Percentiles rank a stretch among this genome's conserved stretches.
These are phyloP conservation scores for Backusella circina DNA, from an alignment of 192 early-diverging fungal genomes.

Conservation along the genomic window DNA sequence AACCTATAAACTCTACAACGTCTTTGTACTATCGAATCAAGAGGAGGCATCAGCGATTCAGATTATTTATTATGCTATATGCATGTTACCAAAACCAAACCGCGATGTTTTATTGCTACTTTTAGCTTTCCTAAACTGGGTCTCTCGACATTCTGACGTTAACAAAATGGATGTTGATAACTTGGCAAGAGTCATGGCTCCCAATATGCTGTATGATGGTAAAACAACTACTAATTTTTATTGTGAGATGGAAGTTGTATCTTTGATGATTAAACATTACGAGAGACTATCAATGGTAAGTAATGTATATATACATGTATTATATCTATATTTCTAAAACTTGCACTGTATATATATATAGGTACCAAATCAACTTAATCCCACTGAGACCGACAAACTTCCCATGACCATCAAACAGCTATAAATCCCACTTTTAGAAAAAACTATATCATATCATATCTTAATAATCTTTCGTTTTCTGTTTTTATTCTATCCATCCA, in stretches of 20 bases:
- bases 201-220: conserved; percentile 36
- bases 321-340: background rate
- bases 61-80: conserved; percentile 14
- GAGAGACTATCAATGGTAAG: conserved; percentile 3
- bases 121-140: conserved; percentile 16
- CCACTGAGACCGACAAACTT: background rate
- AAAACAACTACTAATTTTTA: conserved; percentile 31
- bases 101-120: conserved; percentile 14
- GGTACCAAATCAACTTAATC: background rate
- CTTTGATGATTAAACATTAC: conserved; percentile 18
- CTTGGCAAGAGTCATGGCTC: conserved; percentile 23
- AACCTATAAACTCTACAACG: conserved; percentile 6
- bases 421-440: background rate
- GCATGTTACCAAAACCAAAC: conserved; percentile 23
- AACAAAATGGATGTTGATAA: conserved; percentile 27
- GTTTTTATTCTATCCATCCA: background rate
- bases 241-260: conserved; percentile 12
- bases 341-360: background rate
- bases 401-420: background rate
- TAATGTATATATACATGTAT: background rate
- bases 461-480: background rate
- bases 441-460: background rate
- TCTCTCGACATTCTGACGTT: background rate
- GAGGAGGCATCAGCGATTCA: background rate
- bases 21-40: conserved; percentile 14